phyloP scores from a whole-genome alignment of 106 monocot genomes.

The Allium cepa region DNA sequence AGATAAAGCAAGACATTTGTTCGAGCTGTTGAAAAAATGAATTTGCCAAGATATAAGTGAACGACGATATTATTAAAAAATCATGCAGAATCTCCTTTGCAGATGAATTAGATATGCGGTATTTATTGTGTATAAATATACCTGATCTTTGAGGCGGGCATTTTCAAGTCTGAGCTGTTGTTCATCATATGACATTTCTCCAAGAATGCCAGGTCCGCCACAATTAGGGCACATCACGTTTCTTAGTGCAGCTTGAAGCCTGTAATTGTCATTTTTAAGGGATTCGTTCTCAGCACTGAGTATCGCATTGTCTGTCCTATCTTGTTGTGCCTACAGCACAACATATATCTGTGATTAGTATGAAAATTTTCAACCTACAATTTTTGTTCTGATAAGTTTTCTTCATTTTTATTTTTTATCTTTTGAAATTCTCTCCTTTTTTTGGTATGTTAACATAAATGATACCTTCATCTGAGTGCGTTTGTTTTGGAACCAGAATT shows the following conservation, averaged over 20 bases:
- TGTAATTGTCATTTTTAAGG: slow-evolving; percentile 87
- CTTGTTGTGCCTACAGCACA: slow-evolving; percentile 78
- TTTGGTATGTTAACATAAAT: background rate
- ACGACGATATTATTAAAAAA: background rate
- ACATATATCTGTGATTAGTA: background rate
- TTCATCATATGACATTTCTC: slow-evolving; percentile 90
- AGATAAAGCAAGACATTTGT: slow-evolving; percentile 54
- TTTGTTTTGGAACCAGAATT: slow-evolving; percentile 99
- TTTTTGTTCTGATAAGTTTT: no score
- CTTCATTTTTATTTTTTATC: background rate
- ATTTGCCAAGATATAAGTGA: background rate
- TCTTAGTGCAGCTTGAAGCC: slow-evolving; percentile 76
- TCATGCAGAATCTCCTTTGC: background rate
- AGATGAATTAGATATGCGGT: background rate
- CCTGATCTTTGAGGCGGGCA: slow-evolving; percentile 95
- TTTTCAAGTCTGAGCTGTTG: slow-evolving; percentile 93
- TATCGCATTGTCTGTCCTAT: slow-evolving; percentile 74
- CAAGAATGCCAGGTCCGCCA: slow-evolving; percentile 81
- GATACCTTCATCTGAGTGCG: slow-evolving; percentile 96
- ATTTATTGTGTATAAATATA: slow-evolving; percentile 1
- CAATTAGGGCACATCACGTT: slow-evolving; percentile 87
- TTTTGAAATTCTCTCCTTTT: no score
- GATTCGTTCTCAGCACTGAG: slow-evolving; percentile 85
- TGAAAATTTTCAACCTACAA: background rate
- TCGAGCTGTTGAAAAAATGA: slow-evolving; percentile 48